phyloP scores from a whole-genome alignment of 2,329 filamentous ascomycete genomes.

The Endocalyx cinctus region DNA sequence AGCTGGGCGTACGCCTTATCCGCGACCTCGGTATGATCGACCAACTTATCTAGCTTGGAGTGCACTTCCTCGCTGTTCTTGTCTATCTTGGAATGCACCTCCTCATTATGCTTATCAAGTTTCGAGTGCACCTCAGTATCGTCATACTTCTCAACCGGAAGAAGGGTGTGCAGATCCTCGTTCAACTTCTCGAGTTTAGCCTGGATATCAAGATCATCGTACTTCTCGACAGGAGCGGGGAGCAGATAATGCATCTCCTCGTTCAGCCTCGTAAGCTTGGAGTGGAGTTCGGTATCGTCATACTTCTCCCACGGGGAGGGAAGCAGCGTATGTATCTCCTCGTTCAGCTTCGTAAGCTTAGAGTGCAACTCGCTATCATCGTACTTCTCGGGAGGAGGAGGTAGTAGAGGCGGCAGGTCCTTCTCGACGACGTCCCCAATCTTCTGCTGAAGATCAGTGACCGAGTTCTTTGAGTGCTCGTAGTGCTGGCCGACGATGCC shows the following conservation, averaged over 20 bases:
- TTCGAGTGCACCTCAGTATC: constrained; percentile 16
- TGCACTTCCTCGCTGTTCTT: constrained; percentile 21
- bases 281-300: constrained; percentile 50
- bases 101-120: constrained; percentile 17
- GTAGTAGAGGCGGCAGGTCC: constrained; percentile 43
- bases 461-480: constrained; percentile 73
- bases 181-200: constrained; percentile 49
- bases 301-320: background rate
- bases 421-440: constrained; percentile 51
- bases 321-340: too few relatives aligned
- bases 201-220: too few relatives aligned
- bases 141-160: constrained; percentile 54
- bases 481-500: constrained; percentile 80
- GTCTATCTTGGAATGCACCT: constrained; percentile 26
- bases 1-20: constrained; percentile 70
- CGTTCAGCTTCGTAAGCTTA: too few relatives aligned
- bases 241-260: too few relatives aligned
- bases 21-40: constrained; percentile 61
- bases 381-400: constrained; percentile 36
- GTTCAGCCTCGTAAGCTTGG: too few relatives aligned
- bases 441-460: constrained; percentile 50
- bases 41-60: constrained; percentile 42
- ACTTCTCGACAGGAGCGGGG: too few relatives aligned
- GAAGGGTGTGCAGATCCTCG: constrained; percentile 32
- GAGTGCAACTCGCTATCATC: constrained; percentile 52